These are phyloP conservation scores for Sanghuangporus sanghuang DNA, from an alignment of 1,284 basidiomycete species.

Conservation along the genomic window DNA sequence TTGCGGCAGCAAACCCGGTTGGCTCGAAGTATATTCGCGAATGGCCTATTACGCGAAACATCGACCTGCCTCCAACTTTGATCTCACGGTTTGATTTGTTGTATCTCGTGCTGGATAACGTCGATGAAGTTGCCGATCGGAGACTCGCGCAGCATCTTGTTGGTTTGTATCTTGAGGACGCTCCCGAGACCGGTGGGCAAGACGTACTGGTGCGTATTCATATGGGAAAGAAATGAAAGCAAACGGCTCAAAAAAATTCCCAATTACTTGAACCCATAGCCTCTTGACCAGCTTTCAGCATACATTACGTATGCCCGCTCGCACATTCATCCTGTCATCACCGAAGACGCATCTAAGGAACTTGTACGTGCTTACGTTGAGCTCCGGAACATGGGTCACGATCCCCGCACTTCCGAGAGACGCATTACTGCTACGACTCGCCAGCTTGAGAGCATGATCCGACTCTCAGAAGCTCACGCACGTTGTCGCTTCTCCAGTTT, in stretches of 20 bases:
- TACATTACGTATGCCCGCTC: constrained; percentile 94
- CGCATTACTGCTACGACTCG: constrained; percentile 97
- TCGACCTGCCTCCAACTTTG: constrained; percentile 93
- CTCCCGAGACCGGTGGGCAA: constrained; percentile 59
- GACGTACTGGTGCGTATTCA: constrained; percentile 71
- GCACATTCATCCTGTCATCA: constrained; percentile 87
- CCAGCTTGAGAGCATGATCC: constrained; percentile 96
- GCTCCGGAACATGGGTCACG: constrained; percentile 88
- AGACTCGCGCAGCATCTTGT: constrained; percentile 91
- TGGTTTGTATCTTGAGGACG: constrained; percentile 89
- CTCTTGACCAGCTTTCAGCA: constrained; percentile 84
- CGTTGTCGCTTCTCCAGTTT: constrained; percentile 87
- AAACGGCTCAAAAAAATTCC: background rate
- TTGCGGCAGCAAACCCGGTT: constrained; percentile 96
- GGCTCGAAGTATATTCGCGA: constrained; percentile 80
- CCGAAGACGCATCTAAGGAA: constrained; percentile 79
- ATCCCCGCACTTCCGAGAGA: constrained; percentile 83
- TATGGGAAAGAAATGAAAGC: background rate
- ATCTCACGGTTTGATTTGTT: constrained; percentile 97
- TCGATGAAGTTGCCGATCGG: constrained; percentile 89
- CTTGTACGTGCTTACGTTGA: constrained; percentile 90
- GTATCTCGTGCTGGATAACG: constrained; percentile 95
- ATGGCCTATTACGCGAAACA: constrained; percentile 34
- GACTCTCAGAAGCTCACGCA: constrained; percentile 95
- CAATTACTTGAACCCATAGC: constrained; percentile 39